Evolutionary conservation across 306 rosid genomes (phyloP).

Genomic region (Canavalia ensiformis): DNA sequence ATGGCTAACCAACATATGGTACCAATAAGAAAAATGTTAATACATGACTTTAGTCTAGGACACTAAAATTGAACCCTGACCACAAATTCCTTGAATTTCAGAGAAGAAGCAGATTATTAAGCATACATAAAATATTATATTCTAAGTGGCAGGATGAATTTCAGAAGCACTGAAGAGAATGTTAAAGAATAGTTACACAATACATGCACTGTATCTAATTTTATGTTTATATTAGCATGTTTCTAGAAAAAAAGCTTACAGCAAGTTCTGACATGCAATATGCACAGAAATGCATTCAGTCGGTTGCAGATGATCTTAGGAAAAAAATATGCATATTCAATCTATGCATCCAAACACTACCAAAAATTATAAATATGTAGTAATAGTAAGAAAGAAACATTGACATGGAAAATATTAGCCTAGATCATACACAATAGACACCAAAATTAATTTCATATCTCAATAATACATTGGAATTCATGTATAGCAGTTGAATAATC

Average conservation of each 20-base stretch:
- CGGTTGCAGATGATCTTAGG: neutral
- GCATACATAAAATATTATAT: slow-evolving; percentile 4
- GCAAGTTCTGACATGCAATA: slow-evolving; percentile 16
- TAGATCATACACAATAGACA: neutral
- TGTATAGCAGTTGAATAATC: neutral
- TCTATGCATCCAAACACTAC: neutral
- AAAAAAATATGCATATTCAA: slow-evolving; percentile 24
- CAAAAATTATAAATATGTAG: neutral
- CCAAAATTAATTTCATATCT: neutral
- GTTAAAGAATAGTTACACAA: slow-evolving; percentile 19
- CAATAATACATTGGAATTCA: slow-evolving; percentile 21
- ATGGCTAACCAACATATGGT: slow-evolving; percentile 3
- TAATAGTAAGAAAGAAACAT: neutral
- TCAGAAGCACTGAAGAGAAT: neutral
- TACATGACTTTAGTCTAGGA: slow-evolving; percentile 28
- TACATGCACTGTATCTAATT: slow-evolving; percentile 1
- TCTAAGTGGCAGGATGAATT: slow-evolving; percentile 19
- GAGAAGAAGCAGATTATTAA: slow-evolving; percentile 23
- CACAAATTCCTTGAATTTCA: slow-evolving; percentile 27
- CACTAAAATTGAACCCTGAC: slow-evolving; percentile 30
- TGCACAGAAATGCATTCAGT: slow-evolving; percentile 18
- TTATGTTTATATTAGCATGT: slow-evolving; percentile 4
- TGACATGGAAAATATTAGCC: slow-evolving; percentile 16
- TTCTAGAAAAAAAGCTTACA: neutral
- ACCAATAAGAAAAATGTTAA: neutral